phyloP scores from a whole-genome alignment of 306 rosid species.

The Castanospermum australe region DNA sequence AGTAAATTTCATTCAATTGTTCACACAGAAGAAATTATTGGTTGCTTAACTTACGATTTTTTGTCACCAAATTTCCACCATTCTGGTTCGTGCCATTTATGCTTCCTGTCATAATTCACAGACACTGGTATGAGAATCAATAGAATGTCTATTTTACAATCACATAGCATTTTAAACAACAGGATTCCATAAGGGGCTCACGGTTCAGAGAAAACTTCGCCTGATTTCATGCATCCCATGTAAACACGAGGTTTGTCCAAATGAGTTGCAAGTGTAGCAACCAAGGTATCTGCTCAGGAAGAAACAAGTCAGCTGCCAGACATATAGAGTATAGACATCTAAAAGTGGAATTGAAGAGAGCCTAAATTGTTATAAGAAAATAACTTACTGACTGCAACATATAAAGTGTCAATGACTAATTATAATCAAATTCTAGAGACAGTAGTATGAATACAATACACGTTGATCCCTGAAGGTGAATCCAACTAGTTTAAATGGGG shows the following conservation, averaged over 20 bases:
- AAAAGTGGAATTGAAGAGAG: background rate
- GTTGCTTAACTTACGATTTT: conserved; percentile 69
- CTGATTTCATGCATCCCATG: conserved; percentile 98
- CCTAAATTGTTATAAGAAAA: too few species aligned
- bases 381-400: background rate
- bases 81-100: conserved; percentile 96
- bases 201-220: conserved; percentile 97
- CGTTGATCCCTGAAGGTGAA: background rate
- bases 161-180: conserved; percentile 7
- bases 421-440: background rate
- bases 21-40: conserved; percentile 16
- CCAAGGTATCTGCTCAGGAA: conserved; percentile 64
- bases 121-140: conserved; percentile 29
- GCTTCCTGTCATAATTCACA: conserved; percentile 63
- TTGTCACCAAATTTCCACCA: conserved; percentile 99
- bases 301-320: conserved; percentile 17
- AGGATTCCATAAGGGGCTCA: conserved; percentile 39
- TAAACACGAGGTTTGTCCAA: conserved; percentile 92
- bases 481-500: background rate
- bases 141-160: background rate
- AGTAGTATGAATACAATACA: background rate
- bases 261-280: conserved; percentile 79
- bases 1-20: conserved; percentile 1
- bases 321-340: conserved; percentile 19
- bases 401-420: background rate